Base-by-base conservation (phyloP, 2,329 filamentous ascomycete genomes). In the Cytospora mali region DNA sequence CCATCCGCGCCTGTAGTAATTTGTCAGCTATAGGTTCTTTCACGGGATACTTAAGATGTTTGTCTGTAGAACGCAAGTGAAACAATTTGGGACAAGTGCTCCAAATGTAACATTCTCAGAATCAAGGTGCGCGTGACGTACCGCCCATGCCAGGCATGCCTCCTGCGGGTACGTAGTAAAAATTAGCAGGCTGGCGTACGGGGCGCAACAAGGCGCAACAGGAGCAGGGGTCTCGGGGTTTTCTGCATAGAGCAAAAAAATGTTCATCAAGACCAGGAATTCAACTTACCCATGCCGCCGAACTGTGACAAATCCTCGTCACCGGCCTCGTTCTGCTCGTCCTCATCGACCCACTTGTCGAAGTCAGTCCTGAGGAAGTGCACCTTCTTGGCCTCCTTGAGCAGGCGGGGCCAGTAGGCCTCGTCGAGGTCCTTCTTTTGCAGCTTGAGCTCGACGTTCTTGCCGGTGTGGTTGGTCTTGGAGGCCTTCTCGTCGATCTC, bases 301-400 rank as follows among this genome's bases (percentile, higher is more conserved):
- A 86, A 88, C 75, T 87, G 82, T 68, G 84, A 85, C 70, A 88
- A 79, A 77, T 97, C 93, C 62, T 96, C 93, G 68, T 96, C 92
- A 55, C 86, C 82, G 65, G 86, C 89, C 78, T 92, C 93, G 74
- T 98, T 90, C 82, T 99, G 95, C 86, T 99, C 95, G 75, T 99
- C 93, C 86, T 97, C 92, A 71, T 97, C 93, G 72, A 97, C 91
- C 93, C 93, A 97, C 90, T 97, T 97, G 83, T 97, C 93, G 72
- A 99, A 99, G 81, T 99, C 90, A 68, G 95, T 98, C 89, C 97
- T 97, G 73, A 99, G 80, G 86, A 93, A 99, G 81, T 98, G 95
- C 61, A 91, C 81, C 83, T 92, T 97, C 84, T 92, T 89, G 69
- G 82, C 78, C 65, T 94, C 91, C 88, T 97, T 97, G 75, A 97